phyloP scores from a whole-genome alignment of 2,329 filamentous ascomycete species.

The Plectosphaerella cucumerina region DNA sequence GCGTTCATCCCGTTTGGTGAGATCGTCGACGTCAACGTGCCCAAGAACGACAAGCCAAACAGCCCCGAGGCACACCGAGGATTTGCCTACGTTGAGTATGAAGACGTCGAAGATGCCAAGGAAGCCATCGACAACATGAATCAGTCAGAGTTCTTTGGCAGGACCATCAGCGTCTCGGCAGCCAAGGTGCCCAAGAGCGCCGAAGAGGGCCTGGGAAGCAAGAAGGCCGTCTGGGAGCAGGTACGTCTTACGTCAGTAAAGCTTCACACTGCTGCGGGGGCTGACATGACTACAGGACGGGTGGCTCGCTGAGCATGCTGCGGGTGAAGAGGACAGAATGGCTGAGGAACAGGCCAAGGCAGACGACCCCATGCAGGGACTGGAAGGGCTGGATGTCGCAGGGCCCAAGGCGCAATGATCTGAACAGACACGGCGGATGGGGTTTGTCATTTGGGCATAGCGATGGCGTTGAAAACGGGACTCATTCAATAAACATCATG shows the following conservation, averaged over 20 bases:
- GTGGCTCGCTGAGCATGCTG: constrained; percentile 85
- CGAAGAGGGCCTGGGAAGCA: constrained; percentile 84
- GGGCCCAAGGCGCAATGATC: constrained; percentile 75
- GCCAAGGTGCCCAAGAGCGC: constrained; percentile 90
- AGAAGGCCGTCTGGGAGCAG: constrained; percentile 96
- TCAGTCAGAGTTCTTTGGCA: constrained; percentile 89
- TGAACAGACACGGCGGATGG: constrained; percentile 20
- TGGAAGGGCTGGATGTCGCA: constrained; percentile 90
- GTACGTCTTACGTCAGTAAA: constrained; percentile 42
- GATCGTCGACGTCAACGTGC: constrained; percentile 84
- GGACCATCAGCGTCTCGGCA: constrained; percentile 84
- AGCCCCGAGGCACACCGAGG: constrained; percentile 78
- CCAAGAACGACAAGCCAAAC: constrained; percentile 80
- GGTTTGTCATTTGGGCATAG: constrained; percentile 30
- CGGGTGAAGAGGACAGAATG: constrained; percentile 71
- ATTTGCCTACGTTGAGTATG: constrained; percentile 96
- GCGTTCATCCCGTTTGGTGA: constrained; percentile 97
- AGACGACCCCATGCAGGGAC: constrained; percentile 90
- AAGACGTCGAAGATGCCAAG: constrained; percentile 77
- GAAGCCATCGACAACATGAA: constrained; percentile 99
- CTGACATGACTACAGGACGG: constrained; percentile 62
- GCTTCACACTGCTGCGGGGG: not conserved
- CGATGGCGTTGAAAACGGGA: constrained; percentile 35
- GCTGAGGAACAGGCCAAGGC: constrained; percentile 53
- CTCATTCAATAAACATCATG: not conserved